Conservation (phyloP, 225 moss, liverwort and hornwort species). For the Bryum argenteum region DNA sequence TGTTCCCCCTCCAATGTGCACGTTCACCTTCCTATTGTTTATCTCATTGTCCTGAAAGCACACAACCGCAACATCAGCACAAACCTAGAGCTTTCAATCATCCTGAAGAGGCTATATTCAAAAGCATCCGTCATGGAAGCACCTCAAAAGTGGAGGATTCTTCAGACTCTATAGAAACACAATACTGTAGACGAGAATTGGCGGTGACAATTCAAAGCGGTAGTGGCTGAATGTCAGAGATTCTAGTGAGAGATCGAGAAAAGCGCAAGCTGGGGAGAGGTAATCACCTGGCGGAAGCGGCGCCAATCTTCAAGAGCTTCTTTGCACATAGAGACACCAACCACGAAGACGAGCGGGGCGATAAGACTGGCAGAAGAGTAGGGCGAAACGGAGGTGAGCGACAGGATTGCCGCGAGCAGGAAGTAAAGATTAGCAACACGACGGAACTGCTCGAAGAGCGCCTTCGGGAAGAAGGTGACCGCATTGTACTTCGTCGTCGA, state of each 20-base stretch:
- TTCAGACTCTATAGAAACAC: not conserved
- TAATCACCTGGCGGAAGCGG: constrained; percentile 79
- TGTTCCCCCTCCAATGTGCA: constrained; percentile 67
- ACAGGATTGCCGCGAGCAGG: constrained; percentile 74
- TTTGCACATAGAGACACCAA: constrained; percentile 96
- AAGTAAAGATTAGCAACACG: constrained; percentile 97
- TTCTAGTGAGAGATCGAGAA: not conserved
- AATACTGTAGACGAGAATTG: not conserved
- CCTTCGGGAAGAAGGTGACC: constrained; percentile 84
- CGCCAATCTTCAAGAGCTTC: constrained; percentile 96
- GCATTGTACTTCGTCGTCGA: constrained; percentile 94
- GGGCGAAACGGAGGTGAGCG: constrained; percentile 73
- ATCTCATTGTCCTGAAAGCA: constrained; percentile 83
- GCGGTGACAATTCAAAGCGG: not conserved
- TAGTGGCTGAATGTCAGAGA: not conserved
- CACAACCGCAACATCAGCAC: constrained; percentile 15
- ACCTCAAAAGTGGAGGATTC: not conserved
- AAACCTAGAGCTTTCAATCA: not conserved
- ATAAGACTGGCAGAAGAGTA: constrained; percentile 68
- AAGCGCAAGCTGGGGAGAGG: not conserved
- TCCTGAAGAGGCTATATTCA: not conserved
- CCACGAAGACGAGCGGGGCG: constrained; percentile 92
- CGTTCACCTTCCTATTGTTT: constrained; percentile 75
- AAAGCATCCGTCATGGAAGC: not conserved
- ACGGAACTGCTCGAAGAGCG: constrained; percentile 96